phyloP scores from a whole-genome alignment of 129 eudicot genomes.

The Sambucus nigra region DNA sequence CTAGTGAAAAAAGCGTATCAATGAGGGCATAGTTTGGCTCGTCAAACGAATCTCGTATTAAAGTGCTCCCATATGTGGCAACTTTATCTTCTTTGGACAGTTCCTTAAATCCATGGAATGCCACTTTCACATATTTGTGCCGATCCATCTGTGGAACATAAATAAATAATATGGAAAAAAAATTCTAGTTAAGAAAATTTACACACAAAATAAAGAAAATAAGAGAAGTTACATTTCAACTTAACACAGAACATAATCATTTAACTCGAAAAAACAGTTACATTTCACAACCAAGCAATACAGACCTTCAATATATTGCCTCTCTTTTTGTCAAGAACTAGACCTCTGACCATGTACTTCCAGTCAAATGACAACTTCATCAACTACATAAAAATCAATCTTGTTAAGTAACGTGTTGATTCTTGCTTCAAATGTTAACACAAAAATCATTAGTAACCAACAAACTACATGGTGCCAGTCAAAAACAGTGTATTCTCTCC shows the following conservation, averaged over 20 bases:
- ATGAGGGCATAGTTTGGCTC: constrained; percentile 95
- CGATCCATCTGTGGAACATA: constrained; percentile 73
- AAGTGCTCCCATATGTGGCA: constrained; percentile 69
- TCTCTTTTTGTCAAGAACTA: constrained; percentile 88
- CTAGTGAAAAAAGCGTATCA: constrained; percentile 88
- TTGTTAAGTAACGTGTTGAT: constrained; percentile 6
- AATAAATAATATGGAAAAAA: not conserved
- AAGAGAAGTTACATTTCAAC: not conserved
- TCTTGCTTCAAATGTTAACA: not conserved
- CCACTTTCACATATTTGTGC: constrained; percentile 96
- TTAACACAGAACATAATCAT: not conserved
- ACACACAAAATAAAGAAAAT: not conserved
- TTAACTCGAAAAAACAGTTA: constrained; percentile 4
- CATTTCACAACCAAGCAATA: constrained; percentile 6
- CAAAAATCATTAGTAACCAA: not conserved
- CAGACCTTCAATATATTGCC: constrained; percentile 94
- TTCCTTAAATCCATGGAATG: constrained; percentile 88
- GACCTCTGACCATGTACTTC: constrained; percentile 96
- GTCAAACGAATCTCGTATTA: constrained; percentile 81
- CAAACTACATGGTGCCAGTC: not conserved
- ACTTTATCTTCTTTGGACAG: constrained; percentile 82
- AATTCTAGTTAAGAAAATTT: too few relatives aligned
- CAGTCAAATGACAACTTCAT: constrained; percentile 87
- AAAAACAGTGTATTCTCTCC: not conserved
- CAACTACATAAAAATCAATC: constrained; percentile 37